Evolutionary conservation across 2,329 filamentous ascomycete genomes (phyloP).

Genomic region (Fusarium heterosporum): DNA sequence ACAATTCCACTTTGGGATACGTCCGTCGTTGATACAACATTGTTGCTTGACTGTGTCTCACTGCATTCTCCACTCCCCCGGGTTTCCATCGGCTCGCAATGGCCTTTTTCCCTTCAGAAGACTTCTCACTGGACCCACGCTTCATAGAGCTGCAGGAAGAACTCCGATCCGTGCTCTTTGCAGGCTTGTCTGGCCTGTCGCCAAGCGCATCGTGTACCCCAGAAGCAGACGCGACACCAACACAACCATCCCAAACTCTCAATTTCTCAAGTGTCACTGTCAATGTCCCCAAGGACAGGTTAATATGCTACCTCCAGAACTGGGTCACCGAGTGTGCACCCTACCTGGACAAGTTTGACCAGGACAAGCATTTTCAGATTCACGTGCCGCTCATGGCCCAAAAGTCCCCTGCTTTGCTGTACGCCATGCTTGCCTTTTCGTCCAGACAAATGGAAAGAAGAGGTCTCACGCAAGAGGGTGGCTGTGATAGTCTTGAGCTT

Average conservation of each 20-base stretch:
- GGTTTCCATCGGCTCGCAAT: slow-evolving; percentile 7
- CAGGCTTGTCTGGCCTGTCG: slow-evolving; percentile 45
- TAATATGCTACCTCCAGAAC: slow-evolving; percentile 56
- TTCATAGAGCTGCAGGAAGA: slow-evolving; percentile 60
- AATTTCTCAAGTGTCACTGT: slow-evolving; percentile 47
- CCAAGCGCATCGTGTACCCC: slow-evolving; percentile 48
- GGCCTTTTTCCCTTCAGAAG: slow-evolving; percentile 46
- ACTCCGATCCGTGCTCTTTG: slow-evolving; percentile 57
- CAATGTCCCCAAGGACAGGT: slow-evolving; percentile 44
- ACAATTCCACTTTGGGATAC: slow-evolving; percentile 5
- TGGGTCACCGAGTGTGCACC: slow-evolving; percentile 65
- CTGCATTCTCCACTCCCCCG: slow-evolving; percentile 2
- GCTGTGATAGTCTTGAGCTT: slow-evolving; percentile 62
- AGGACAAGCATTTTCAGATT: slow-evolving; percentile 62
- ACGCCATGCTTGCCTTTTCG: slow-evolving; percentile 65
- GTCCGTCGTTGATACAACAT: not conserved
- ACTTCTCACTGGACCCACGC: slow-evolving; percentile 53
- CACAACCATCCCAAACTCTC: slow-evolving; percentile 37
- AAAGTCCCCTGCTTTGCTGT: slow-evolving; percentile 57
- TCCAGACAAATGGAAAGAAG: slow-evolving; percentile 64
- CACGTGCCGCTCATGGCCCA: slow-evolving; percentile 63
- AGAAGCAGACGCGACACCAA: slow-evolving; percentile 26
- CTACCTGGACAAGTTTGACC: slow-evolving; percentile 66
- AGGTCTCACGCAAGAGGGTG: slow-evolving; percentile 57
- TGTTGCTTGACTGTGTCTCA: not conserved